Evolutionary conservation across 495 filamentous ascomycete genomes (phyloP).

Genomic region (Penicillium cosmopolitanum): DNA sequence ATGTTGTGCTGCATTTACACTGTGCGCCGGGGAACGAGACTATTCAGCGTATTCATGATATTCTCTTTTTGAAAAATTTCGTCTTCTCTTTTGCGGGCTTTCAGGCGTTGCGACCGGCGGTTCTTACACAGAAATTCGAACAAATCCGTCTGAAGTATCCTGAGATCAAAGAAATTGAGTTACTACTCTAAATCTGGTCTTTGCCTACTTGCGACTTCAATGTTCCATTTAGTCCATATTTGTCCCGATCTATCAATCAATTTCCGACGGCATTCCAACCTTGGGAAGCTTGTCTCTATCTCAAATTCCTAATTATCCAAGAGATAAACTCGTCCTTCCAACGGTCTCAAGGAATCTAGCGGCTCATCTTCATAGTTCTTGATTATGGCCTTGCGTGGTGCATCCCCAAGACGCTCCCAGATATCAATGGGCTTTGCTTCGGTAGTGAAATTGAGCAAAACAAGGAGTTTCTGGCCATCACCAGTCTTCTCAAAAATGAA

Average conservation of each 20-base stretch:
- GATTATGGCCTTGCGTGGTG: slow-evolving; percentile 12
- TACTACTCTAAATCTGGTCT: background rate
- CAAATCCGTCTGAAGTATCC: slow-evolving; percentile 26
- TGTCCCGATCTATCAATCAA: too few relatives aligned
- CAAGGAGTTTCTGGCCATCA: slow-evolving; percentile 17
- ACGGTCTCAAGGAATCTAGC: slow-evolving; percentile 21
- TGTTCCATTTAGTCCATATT: too few relatives aligned
- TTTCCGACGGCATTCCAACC: background rate
- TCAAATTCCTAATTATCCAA: slow-evolving; percentile 5
- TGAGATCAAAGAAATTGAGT: slow-evolving; percentile 18
- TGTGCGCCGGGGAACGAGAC: too few relatives aligned
- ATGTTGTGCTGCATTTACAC: too few relatives aligned
- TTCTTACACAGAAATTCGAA: slow-evolving; percentile 33
- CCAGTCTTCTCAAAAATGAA: slow-evolving; percentile 34
- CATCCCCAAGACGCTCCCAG: slow-evolving; percentile 14
- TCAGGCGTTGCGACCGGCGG: slow-evolving; percentile 17
- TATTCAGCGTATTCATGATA: too few relatives aligned
- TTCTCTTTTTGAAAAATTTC: too few relatives aligned
- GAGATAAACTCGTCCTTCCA: slow-evolving; percentile 29
- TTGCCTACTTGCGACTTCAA: too few relatives aligned
- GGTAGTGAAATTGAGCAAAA: slow-evolving; percentile 29
- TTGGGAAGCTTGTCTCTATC: background rate
- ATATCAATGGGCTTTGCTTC: slow-evolving; percentile 29
- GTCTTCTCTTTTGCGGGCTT: too few relatives aligned
- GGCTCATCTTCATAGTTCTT: slow-evolving; percentile 21